Percentiles rank a stretch among this genome's conserved stretches.
These are phyloP conservation scores for Capsicum rhomboideum DNA, from an alignment of 257 asterid genomes.

Conservation along the genomic window DNA sequence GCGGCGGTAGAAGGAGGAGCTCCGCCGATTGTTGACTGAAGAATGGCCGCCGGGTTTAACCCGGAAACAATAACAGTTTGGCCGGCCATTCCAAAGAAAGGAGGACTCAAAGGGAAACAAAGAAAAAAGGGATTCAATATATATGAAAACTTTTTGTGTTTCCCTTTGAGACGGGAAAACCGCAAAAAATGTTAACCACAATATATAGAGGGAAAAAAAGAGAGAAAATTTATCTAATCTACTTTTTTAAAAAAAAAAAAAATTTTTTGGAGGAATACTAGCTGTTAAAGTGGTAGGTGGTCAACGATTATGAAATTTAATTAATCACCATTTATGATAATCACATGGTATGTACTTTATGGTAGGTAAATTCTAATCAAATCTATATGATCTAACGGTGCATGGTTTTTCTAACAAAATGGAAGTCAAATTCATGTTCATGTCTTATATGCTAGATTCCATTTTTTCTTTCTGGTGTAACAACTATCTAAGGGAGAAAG, in stretches of 20 bases:
- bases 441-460: background rate
- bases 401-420: background rate
- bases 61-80: slow-evolving; percentile 6
- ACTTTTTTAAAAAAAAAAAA: no score
- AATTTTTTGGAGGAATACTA: background rate
- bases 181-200: background rate
- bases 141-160: background rate
- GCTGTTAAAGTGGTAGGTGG: background rate
- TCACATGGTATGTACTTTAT: background rate
- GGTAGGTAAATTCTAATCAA: background rate
- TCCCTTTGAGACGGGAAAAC: background rate
- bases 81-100: background rate
- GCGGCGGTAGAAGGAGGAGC: background rate
- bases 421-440: background rate
- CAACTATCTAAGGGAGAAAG: background rate
- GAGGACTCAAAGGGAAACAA: background rate
- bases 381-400: background rate
- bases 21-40: slow-evolving; percentile 4
- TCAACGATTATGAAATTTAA: background rate
- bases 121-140: background rate
- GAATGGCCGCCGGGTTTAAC: slow-evolving; percentile 6
- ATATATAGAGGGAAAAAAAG: background rate
- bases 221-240: background rate
- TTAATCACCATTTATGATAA: background rate
- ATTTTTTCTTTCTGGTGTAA: background rate